These are phyloP conservation scores for Mucor mucedo DNA, from an alignment of 371 early-diverging fungal genomes.

Conservation along the genomic window DNA sequence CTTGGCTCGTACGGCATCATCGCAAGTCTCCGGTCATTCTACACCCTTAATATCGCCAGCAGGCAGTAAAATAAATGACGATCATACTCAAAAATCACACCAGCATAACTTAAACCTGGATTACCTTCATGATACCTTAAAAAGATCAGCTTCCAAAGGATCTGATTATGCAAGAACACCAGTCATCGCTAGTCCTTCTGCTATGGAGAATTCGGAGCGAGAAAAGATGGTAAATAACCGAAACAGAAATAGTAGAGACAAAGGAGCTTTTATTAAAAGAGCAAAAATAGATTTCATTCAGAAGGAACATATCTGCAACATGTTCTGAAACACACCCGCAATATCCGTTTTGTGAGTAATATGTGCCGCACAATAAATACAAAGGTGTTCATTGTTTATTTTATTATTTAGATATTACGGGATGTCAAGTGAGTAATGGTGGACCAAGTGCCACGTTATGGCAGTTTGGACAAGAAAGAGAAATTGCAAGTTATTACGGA, in stretches of 20 bases:
- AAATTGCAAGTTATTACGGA: slow-evolving; percentile 63
- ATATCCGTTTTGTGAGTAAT: slow-evolving; percentile 58
- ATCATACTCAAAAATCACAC: slow-evolving; percentile 23
- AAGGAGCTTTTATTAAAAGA: not conserved
- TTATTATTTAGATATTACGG: slow-evolving; percentile 52
- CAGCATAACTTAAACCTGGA: slow-evolving; percentile 41
- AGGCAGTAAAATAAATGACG: slow-evolving; percentile 30
- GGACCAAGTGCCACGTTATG: slow-evolving; percentile 61
- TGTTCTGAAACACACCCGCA: slow-evolving; percentile 64
- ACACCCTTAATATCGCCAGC: slow-evolving; percentile 41
- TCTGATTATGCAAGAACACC: slow-evolving; percentile 24
- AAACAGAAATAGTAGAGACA: no score
- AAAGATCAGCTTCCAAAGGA: slow-evolving; percentile 41
- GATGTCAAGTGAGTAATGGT: slow-evolving; percentile 50
- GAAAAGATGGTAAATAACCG: slow-evolving; percentile 29
- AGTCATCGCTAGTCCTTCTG: slow-evolving; percentile 27
- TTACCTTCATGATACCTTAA: slow-evolving; percentile 48
- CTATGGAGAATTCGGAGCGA: slow-evolving; percentile 36
- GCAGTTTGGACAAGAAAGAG: slow-evolving; percentile 67
- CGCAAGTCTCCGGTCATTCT: slow-evolving; percentile 18
- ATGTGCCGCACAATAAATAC: not conserved
- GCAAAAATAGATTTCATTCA: slow-evolving; percentile 34
- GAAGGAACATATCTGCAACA: slow-evolving; percentile 45
- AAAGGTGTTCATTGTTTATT: not conserved
- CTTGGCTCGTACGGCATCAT: slow-evolving; percentile 1